These are phyloP conservation scores for Ceratobasidium sp. DNA, from an alignment of 1,284 basidiomycete genomes.

Conservation along the genomic window DNA sequence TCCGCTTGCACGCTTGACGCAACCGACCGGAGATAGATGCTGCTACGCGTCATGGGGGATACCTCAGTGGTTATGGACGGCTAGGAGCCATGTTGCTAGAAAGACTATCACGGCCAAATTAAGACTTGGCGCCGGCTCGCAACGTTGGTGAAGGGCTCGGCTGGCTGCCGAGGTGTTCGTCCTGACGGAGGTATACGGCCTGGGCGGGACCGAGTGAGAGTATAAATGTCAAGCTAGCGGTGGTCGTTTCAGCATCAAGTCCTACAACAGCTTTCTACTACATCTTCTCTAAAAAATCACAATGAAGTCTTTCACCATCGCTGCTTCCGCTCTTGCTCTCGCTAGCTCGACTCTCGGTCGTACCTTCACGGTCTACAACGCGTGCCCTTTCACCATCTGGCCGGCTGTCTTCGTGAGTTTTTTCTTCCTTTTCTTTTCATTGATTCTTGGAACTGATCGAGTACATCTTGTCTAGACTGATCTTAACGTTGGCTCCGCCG, in stretches of 20 bases:
- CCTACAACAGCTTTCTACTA: slow-evolving; percentile 1
- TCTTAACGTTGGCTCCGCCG: slow-evolving; percentile 43
- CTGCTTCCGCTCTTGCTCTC: slow-evolving; percentile 48
- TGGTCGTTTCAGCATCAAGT: not conserved
- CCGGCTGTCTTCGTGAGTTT: slow-evolving; percentile 49
- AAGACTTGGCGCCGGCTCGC: not conserved
- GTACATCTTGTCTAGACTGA: not conserved
- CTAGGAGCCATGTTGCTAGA: slow-evolving; percentile 11
- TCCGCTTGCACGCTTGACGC: not conserved
- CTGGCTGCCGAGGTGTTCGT: not conserved
- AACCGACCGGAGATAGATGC: not conserved
- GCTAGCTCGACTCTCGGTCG: slow-evolving; percentile 53
- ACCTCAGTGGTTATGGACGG: too few relatives aligned
- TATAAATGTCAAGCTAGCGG: slow-evolving; percentile 12
- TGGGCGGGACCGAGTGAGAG: not conserved
- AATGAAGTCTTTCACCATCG: slow-evolving; percentile 40
- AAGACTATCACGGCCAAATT: not conserved
- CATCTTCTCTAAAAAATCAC: slow-evolving; percentile 15
- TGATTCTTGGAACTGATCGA: not conserved
- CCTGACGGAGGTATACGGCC: not conserved
- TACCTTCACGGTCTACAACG: slow-evolving; percentile 57
- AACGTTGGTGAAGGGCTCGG: not conserved
- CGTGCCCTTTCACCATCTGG: slow-evolving; percentile 58
- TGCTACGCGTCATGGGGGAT: not conserved
- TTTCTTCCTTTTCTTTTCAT: not conserved